These are phyloP conservation scores for Phaeodactylum tricornutum DNA, from an alignment of 108 stramenopile genomes.

Conservation along the genomic window DNA sequence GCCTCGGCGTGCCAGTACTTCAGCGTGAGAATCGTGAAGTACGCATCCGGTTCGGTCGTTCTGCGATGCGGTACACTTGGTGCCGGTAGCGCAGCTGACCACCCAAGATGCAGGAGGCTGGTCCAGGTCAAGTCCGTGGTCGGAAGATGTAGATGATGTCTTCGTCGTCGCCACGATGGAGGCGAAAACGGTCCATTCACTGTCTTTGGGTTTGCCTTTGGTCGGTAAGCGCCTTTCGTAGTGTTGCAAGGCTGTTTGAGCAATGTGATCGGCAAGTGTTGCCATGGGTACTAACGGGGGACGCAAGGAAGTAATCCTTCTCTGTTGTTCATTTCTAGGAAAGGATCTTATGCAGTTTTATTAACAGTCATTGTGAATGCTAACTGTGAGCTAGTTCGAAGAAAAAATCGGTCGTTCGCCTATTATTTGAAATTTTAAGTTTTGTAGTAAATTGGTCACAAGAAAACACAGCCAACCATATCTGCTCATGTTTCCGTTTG, in stretches of 20 bases:
- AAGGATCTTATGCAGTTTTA: no score
- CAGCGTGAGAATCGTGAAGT: constrained; percentile 78
- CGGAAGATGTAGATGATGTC: constrained; percentile 2
- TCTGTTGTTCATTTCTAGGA: no score
- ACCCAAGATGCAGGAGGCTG: constrained; percentile 24
- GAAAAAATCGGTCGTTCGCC: no score
- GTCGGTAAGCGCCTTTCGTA: constrained; percentile 34
- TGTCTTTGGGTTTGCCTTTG: constrained; percentile 61
- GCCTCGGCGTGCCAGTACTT: constrained; percentile 79
- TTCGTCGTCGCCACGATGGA: constrained; percentile 55
- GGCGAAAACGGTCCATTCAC: constrained; percentile 83
- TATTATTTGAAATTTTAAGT: no score
- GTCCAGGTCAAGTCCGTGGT: not conserved
- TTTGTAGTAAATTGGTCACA: no score
- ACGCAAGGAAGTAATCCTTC: no score
- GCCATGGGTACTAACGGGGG: no score
- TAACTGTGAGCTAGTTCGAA: no score
- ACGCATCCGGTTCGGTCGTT: constrained; percentile 10
- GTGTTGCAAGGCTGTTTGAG: constrained; percentile 47
- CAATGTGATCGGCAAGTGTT: constrained; percentile 18
- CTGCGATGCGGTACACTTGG: constrained; percentile 67
- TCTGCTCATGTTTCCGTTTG: no score
- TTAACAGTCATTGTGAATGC: no score
- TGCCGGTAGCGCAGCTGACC: constrained; percentile 71
- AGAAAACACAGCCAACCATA: no score